Evolutionary conservation across 208 protist species (phyloP).

Genomic region (Trypanosoma boissoni): DNA sequence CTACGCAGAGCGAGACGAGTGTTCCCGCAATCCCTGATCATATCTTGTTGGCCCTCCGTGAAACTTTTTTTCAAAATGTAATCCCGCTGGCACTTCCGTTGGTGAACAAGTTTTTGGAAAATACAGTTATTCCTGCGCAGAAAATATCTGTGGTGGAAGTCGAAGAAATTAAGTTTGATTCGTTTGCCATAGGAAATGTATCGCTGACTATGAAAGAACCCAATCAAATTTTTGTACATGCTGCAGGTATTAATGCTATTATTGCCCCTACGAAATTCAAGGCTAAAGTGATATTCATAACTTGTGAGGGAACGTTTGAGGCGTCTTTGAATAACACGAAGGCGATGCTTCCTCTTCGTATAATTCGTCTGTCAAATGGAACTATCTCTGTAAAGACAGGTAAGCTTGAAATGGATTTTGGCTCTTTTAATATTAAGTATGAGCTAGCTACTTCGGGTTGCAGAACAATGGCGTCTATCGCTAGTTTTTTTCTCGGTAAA

Average conservation of each 20-base stretch:
- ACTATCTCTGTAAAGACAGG: slow-evolving; percentile 28
- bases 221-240: slow-evolving; percentile 28
- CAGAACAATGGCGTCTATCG: slow-evolving; percentile 34
- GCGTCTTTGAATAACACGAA: slow-evolving; percentile 31
- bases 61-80: slow-evolving; percentile 7
- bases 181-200: slow-evolving; percentile 28
- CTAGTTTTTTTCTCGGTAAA: slow-evolving; percentile 53
- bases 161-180: slow-evolving; percentile 38
- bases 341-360: slow-evolving; percentile 17
- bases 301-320: slow-evolving; percentile 36
- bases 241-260: slow-evolving; percentile 24
- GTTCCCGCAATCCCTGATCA: too few species aligned
- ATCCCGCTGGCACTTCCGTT: slow-evolving; percentile 7
- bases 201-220: slow-evolving; percentile 20
- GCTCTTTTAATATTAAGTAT: slow-evolving; percentile 44
- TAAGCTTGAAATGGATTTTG: slow-evolving; percentile 32
- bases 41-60: too few species aligned
- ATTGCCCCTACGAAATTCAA: slow-evolving; percentile 51
- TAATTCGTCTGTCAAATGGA: slow-evolving; percentile 30
- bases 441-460: slow-evolving; percentile 35
- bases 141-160: slow-evolving; percentile 34
- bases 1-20: too few species aligned
- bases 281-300: slow-evolving; percentile 26
- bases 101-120: slow-evolving; percentile 23
- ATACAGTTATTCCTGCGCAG: slow-evolving; percentile 34